Evolutionary conservation across 179 eudicot genomes (phyloP).

Genomic region (Amaranthus tricolor): DNA sequence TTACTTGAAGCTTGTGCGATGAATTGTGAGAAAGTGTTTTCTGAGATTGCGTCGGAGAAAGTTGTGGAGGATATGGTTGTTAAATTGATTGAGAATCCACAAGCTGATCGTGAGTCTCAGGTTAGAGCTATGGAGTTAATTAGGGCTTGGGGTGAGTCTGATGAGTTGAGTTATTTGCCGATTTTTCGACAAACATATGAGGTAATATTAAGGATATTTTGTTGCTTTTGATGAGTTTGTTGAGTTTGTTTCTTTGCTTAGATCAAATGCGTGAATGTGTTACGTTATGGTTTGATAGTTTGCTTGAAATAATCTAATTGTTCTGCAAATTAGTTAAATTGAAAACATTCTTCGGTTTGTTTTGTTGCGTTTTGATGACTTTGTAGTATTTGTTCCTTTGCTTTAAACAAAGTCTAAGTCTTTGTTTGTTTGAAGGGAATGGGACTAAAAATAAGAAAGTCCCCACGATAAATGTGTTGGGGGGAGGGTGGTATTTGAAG

Average conservation of each 20-base stretch:
- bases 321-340: background rate
- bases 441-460: no score
- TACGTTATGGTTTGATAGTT: background rate
- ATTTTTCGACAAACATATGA: constrained; percentile 77
- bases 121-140: constrained; percentile 69
- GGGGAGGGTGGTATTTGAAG: no score
- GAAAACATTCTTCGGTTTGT: no score
- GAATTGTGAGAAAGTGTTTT: constrained; percentile 91
- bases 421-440: no score
- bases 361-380: no score
- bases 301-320: background rate
- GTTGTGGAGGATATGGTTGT: constrained; percentile 78
- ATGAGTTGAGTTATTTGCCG: constrained; percentile 81
- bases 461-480: no score
- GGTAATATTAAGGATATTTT: constrained; percentile 9
- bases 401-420: no score
- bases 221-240: constrained; percentile 3
- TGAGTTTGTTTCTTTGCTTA: background rate
- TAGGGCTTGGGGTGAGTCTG: constrained; percentile 84
- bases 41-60: constrained; percentile 93
- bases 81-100: constrained; percentile 55
- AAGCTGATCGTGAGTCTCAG: constrained; percentile 49
- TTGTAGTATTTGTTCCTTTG: no score
- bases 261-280: background rate
- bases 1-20: constrained; percentile 70